These are phyloP conservation scores for Cicer chorassanicum DNA, from an alignment of 306 rosid species.

Conservation along the genomic window DNA sequence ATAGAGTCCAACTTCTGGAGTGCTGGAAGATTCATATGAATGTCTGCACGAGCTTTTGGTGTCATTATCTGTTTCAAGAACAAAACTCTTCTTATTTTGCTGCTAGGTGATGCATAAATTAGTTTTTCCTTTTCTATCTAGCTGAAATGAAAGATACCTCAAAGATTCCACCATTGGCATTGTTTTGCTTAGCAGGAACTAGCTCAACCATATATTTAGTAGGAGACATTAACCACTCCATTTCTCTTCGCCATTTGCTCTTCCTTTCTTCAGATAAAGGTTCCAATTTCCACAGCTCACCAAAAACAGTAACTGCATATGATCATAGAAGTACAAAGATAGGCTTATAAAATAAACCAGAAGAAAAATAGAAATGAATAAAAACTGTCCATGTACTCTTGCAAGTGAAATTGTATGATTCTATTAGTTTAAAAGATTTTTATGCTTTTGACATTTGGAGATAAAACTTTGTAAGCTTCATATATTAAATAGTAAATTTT, in stretches of 20 bases:
- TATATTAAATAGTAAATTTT: background rate
- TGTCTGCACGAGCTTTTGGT: conserved; percentile 87
- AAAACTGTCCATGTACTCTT: conserved; percentile 3
- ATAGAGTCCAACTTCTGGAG: conserved; percentile 94
- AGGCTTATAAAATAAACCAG: conserved; percentile 25
- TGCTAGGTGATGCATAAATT: conserved; percentile 24
- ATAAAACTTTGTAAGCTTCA: background rate
- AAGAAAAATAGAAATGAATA: conserved; percentile 33
- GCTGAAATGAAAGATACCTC: conserved; percentile 65
- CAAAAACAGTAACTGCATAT: conserved; percentile 77
- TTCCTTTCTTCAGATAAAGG: conserved; percentile 84
- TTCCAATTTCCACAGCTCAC: conserved; percentile 95
- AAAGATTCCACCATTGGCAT: conserved; percentile 74
- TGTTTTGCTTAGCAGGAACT: conserved; percentile 92
- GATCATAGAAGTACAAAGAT: conserved; percentile 30
- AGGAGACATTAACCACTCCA: conserved; percentile 94
- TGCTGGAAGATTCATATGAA: conserved; percentile 94
- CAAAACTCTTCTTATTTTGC: conserved; percentile 4
- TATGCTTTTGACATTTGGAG: background rate
- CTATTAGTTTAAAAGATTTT: background rate
- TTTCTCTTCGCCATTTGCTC: conserved; percentile 79
- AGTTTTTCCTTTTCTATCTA: conserved; percentile 3
- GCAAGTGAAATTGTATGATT: conserved; percentile 29
- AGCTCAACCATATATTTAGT: conserved; percentile 92
- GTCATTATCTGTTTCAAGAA: conserved; percentile 80